These are phyloP conservation scores for Parathielavia appendiculata DNA, from an alignment of 495 filamentous ascomycete genomes.

Conservation along the genomic window DNA sequence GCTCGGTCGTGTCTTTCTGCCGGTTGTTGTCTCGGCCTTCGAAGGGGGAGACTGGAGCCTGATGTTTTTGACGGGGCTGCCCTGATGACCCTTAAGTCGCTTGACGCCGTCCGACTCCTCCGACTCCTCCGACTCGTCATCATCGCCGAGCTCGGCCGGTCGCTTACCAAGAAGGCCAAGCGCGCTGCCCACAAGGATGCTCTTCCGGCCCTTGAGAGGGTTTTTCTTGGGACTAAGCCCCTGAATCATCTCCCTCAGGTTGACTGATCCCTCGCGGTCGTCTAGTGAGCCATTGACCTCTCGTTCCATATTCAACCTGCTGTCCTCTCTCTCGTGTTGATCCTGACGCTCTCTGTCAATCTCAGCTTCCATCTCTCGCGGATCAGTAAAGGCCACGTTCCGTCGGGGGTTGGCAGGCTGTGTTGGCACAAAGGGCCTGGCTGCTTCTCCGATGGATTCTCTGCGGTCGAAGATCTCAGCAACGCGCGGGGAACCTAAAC, in stretches of 20 bases:
- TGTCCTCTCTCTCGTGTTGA: constrained; percentile 59
- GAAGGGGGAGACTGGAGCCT: constrained; percentile 60
- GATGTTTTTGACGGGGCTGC: constrained; percentile 73
- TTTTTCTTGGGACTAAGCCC: constrained; percentile 73
- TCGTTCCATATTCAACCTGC: constrained; percentile 48
- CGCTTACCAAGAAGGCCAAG: constrained; percentile 70
- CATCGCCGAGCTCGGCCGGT: constrained; percentile 57
- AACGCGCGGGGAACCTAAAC: constrained; percentile 73
- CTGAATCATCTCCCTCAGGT: constrained; percentile 69
- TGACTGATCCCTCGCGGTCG: constrained; percentile 57
- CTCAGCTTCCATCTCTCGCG: constrained; percentile 60
- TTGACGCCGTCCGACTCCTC: constrained; percentile 59
- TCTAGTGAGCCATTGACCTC: constrained; percentile 44
- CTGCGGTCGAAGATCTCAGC: constrained; percentile 68
- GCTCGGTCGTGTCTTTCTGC: constrained; percentile 51
- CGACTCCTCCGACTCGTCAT: constrained; percentile 57
- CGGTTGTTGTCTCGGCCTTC: constrained; percentile 56
- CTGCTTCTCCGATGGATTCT: constrained; percentile 62
- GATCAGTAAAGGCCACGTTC: constrained; percentile 61
- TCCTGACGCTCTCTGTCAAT: constrained; percentile 61
- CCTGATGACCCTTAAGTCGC: constrained; percentile 62
- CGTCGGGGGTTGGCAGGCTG: constrained; percentile 28
- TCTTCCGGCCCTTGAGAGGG: constrained; percentile 63
- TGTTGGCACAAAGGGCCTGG: constrained; percentile 55
- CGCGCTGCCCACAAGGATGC: constrained; percentile 68